Base-by-base conservation (phyloP, 306 rosid genomes). In the Trifolium repens region DNA sequence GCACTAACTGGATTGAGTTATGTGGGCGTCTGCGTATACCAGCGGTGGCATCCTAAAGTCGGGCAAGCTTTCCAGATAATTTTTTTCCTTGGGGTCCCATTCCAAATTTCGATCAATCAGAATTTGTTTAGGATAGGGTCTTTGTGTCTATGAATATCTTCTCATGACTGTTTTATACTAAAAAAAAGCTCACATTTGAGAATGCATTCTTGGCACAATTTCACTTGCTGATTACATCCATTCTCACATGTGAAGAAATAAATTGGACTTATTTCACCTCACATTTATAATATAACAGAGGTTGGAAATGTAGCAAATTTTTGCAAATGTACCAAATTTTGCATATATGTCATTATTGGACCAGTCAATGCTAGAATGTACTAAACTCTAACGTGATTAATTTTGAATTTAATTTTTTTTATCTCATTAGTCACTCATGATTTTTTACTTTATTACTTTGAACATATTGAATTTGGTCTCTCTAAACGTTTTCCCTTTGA, bases 141-240 rank as follows among this genome's bases (percentile, higher is more conserved):
- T 32, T 0, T 61, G 19, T 52, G 5, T 37, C 19, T 19, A 19
- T 54, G 22, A 50, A 50, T 50, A 19, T 57, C 35, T 57, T 60
- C 42, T 60, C 11, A 30, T 11, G 37, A 12, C 12, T 11, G 9
- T 22, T 22, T 55, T 24, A 24, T 11, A 26, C 10, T 2, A 58
- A 10, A 9, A 10, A 57, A 17, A 52, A 16, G 9, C 44, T 30
- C 3, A 9, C 12, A 24, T 26, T 19, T 65, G 7, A 27, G 59
- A 39, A 53, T 53, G 46, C 30, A 10, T 40, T 65, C 14, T 53
- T n/a, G 73, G 52, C 72, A 50, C 61, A 30, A 15, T 17, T 62
- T 77, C 26, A 26, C 14, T 4, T 40, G 27, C 30, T 67, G 15
- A 72, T 42, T 46, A 57, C 17, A 15, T 13, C 32, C 53, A 10